These are phyloP conservation scores for Globisporangium nunn DNA, from an alignment of 352 stramenopile genomes.

Conservation along the genomic window DNA sequence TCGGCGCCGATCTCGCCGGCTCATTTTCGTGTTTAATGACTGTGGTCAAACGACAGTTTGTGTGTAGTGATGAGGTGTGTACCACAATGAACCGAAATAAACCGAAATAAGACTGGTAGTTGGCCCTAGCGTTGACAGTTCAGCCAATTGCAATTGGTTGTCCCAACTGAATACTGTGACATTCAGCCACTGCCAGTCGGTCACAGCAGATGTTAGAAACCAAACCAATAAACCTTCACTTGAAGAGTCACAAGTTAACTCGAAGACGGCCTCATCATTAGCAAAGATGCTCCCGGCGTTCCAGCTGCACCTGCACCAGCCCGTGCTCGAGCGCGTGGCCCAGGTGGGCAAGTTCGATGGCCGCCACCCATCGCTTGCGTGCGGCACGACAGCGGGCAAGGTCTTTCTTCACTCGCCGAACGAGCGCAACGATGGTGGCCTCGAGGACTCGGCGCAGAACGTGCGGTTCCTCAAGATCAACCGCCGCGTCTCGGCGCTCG, in stretches of 20 bases:
- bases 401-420: constrained; percentile 89
- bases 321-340: constrained; percentile 66
- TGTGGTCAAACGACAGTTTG: background rate
- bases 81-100: too few species aligned
- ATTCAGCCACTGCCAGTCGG: too few species aligned
- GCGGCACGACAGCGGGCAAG: constrained; percentile 85
- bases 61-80: too few species aligned
- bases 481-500: constrained; percentile 75
- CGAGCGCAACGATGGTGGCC: constrained; percentile 43
- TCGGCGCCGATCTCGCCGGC: background rate
- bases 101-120: too few species aligned
- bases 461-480: constrained; percentile 92
- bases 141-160: too few species aligned
- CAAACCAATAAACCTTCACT: too few species aligned
- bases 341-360: constrained; percentile 81
- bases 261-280: too few species aligned
- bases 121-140: too few species aligned
- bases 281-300: constrained; percentile 61
- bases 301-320: constrained; percentile 77
- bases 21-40: background rate
- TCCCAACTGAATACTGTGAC: too few species aligned
- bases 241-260: too few species aligned
- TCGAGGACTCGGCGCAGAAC: constrained; percentile 38
- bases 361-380: constrained; percentile 64
- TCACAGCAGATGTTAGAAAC: too few species aligned